Conservation (phyloP, 345 rosid species). For the Eucalyptus brandiana region DNA sequence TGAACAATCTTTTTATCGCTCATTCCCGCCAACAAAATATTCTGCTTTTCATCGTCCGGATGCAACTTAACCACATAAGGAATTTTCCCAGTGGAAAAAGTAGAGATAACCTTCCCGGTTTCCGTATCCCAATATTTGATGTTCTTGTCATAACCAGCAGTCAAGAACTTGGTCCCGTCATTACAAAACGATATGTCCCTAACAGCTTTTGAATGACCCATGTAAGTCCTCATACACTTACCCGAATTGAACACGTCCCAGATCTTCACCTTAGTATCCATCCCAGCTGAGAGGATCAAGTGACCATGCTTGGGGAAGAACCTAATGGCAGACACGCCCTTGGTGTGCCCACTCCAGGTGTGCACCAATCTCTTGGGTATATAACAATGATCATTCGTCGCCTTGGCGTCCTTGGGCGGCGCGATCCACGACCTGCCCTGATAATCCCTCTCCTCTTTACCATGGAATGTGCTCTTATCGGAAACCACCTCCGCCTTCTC, state of each 20-base stretch:
- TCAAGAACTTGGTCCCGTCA: constrained; percentile 87
- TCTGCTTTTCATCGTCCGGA: constrained; percentile 95
- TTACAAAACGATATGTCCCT: constrained; percentile 92
- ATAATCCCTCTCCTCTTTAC: constrained; percentile 90
- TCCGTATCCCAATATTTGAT: constrained; percentile 98
- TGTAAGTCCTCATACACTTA: constrained; percentile 96
- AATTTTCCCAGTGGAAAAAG: constrained; percentile 83
- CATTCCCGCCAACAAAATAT: constrained; percentile 92
- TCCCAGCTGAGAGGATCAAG: constrained; percentile 95
- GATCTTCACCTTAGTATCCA: constrained; percentile 95
- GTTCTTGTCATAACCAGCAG: constrained; percentile 93
- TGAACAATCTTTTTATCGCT: constrained; percentile 99
- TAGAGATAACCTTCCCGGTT: constrained; percentile 89
- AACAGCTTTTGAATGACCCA: constrained; percentile 96
- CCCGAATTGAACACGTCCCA: constrained; percentile 99
- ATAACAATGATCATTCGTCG: constrained; percentile 84
- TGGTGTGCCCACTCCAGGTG: constrained; percentile 87
- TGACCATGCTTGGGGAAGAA: constrained; percentile 97
- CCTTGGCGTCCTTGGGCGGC: constrained; percentile 90
- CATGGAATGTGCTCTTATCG: constrained; percentile 91
- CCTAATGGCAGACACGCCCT: constrained; percentile 78
- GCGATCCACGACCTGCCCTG: constrained; percentile 98
- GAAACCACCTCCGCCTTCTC: constrained; percentile 74
- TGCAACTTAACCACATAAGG: constrained; percentile 92
- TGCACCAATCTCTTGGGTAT: constrained; percentile 74